A percentile compares a stretch with the other conserved stretches of the same genome.
Evolutionary conservation across 192 early-diverging fungal species (phyloP).

Genomic region (Coemansia sp.): DNA sequence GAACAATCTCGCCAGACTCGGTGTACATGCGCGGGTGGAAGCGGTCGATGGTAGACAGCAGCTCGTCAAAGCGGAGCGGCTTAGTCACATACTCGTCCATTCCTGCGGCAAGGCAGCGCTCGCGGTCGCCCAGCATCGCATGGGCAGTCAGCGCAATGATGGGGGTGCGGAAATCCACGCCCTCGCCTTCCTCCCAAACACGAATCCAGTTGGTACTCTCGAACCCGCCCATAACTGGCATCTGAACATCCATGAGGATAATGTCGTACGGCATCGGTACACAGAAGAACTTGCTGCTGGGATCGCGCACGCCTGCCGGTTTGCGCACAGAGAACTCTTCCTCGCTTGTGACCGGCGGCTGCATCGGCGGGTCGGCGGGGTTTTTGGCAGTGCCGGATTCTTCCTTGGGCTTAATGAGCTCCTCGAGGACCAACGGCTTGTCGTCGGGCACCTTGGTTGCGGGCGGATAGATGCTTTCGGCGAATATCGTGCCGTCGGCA

Average conservation of each 20-base stretch:
- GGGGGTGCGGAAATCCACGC: slow-evolving; percentile 64
- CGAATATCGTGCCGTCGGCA: slow-evolving; percentile 49
- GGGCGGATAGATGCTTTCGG: slow-evolving; percentile 49
- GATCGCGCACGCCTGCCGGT: slow-evolving; percentile 57
- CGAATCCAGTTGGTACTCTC: slow-evolving; percentile 83
- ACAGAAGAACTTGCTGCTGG: slow-evolving; percentile 53
- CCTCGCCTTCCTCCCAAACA: slow-evolving; percentile 64
- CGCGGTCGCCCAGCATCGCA: slow-evolving; percentile 89
- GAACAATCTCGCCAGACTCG: slow-evolving; percentile 47
- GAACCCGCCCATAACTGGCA: slow-evolving; percentile 91
- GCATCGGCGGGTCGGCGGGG: background rate
- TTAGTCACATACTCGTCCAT: slow-evolving; percentile 84
- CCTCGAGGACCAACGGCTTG: slow-evolving; percentile 35
- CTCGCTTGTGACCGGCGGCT: slow-evolving; percentile 9
- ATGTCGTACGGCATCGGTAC: slow-evolving; percentile 59
- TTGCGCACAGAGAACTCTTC: slow-evolving; percentile 30
- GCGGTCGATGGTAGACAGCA: slow-evolving; percentile 44
- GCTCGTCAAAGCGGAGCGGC: slow-evolving; percentile 56
- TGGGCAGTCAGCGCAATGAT: slow-evolving; percentile 88
- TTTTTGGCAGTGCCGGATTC: slow-evolving; percentile 7
- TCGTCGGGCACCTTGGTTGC: slow-evolving; percentile 45
- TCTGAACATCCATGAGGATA: slow-evolving; percentile 89
- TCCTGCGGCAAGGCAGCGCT: slow-evolving; percentile 79
- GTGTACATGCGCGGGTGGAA: slow-evolving; percentile 56
- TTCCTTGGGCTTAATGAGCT: slow-evolving; percentile 19